Percentiles rank a stretch among this genome's conserved stretches.
Evolutionary conservation across 306 rosid species (phyloP).

Genomic region (Glycine soja): DNA sequence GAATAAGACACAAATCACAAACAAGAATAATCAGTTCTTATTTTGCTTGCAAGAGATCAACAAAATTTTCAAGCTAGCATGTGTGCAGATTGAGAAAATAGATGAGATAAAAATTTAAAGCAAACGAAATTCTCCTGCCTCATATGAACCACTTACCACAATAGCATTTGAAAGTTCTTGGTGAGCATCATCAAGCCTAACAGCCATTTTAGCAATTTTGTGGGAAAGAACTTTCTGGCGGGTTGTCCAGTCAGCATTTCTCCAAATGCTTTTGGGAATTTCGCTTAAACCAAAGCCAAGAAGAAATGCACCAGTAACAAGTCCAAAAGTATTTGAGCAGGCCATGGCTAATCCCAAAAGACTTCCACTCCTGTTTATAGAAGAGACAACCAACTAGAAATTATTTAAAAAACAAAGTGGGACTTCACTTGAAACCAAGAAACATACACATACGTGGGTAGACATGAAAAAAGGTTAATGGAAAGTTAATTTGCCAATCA

Average conservation of each 20-base stretch:
- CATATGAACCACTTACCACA: conserved; percentile 63
- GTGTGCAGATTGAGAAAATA: conserved; percentile 18
- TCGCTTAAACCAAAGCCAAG: conserved; percentile 98
- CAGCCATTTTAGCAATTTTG: conserved; percentile 97
- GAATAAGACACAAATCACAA: too few relatives aligned
- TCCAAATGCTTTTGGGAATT: conserved; percentile 93
- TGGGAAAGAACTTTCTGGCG: conserved; percentile 96
- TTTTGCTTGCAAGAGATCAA: conserved; percentile 13
- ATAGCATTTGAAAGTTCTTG: conserved; percentile 96
- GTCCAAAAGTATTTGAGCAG: conserved; percentile 96
- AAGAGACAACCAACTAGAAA: conserved; percentile 40
- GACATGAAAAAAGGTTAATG: conserved; percentile 14
- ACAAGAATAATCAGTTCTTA: conserved; percentile 25
- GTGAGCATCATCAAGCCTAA: conserved; percentile 93
- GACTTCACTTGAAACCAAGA: conserved; percentile 29
- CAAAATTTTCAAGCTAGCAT: background rate
- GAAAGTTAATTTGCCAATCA: conserved; percentile 34
- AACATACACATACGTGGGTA: background rate
- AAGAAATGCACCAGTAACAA: conserved; percentile 98
- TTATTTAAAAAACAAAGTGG: conserved; percentile 26
- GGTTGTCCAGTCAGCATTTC: conserved; percentile 86
- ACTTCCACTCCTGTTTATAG: conserved; percentile 67
- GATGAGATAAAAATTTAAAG: conserved; percentile 14
- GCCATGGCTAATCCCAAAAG: conserved; percentile 95
- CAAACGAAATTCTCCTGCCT: background rate